phyloP scores from a whole-genome alignment of 257 asterid genomes.

The Petrea volubilis region DNA sequence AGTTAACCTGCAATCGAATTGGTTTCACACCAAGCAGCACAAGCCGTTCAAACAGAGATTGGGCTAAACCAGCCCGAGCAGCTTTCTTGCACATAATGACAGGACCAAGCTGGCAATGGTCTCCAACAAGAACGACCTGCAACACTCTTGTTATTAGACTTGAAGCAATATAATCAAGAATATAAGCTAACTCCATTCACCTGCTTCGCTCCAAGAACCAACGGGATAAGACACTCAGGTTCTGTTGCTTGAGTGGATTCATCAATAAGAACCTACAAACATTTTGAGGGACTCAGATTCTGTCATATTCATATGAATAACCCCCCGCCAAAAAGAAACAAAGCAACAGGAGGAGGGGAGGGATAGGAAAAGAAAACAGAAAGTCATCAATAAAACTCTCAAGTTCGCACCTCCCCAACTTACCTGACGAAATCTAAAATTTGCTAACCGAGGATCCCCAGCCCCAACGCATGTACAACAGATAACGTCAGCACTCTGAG shows the following conservation, averaged over 20 bases:
- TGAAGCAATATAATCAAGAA: neutral
- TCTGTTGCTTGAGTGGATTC: conserved; percentile 98
- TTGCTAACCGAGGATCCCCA: conserved; percentile 96
- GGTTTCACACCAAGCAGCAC: conserved; percentile 97
- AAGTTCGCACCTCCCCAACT: conserved; percentile 5
- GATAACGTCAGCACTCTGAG: conserved; percentile 99
- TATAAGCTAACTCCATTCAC: conserved; percentile 33
- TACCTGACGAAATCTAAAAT: conserved; percentile 98
- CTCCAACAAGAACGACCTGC: conserved; percentile 96
- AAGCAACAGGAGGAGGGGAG: no score
- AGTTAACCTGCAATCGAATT: conserved; percentile 91
- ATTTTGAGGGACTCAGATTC: conserved; percentile 1
- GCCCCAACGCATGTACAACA: conserved; percentile 99
- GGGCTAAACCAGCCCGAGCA: conserved; percentile 98
- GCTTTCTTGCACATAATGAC: conserved; percentile 99
- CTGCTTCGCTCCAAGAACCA: conserved; percentile 98
- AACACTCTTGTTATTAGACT: conserved; percentile 19
- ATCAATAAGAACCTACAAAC: conserved; percentile 85
- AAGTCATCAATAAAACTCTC: conserved; percentile 6
- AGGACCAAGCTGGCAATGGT: conserved; percentile 99
- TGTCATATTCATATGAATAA: neutral
- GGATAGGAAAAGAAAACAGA: conserved; percentile 2
- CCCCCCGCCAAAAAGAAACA: neutral
- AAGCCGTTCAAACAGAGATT: conserved; percentile 94
- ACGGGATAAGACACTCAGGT: conserved; percentile 97